Base-by-base conservation (phyloP, 768 basidiomycete genomes). In the Gelatoporia subvermispora region DNA sequence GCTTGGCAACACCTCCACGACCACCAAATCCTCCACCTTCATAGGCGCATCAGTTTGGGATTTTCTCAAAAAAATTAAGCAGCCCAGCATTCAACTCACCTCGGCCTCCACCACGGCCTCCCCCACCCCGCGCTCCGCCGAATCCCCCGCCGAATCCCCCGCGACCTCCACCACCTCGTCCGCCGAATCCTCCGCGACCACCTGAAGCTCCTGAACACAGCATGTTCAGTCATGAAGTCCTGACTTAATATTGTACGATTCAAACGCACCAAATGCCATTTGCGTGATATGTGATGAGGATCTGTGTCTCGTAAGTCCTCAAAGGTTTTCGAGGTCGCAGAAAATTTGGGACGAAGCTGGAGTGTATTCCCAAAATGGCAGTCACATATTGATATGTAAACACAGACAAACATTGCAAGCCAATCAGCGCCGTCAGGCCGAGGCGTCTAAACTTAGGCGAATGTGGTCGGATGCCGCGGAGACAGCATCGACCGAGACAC, bases 131-230 rank as follows among this genome's bases (percentile, higher is more conserved):
- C 9, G 55, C 55, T 35, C 58, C 60, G 21, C 58, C 28, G 24
- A 47, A 34, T 2, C 55, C 53, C 28, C 54, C 52, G 16, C 50
- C 53, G 41, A 51, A 52, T 42, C 56, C 58, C 24, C 67, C 63
- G 28, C 70, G 67, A 13, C 67, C 56, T 43, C 65, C 63, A 18
- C 62, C 58, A 11, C 62, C 61, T 49, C 62, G 51, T 47, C 66
- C 60, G 35, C 65, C 60, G 40, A 65, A 61, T 28, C 65, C 64
- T 45, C 88, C 88, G 53, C 89, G 83, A 60, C 84, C 82, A 51
- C 90, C 90, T 66, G 85, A 75, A 72, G 60, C 72, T 57, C 79
- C 81, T 78, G 45, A 46, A 21, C 34, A 35, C 13, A 34, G 36
- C 28, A 31, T 18, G 9, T 16, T 44, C 15, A 44, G 35, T 31